A percentile compares a stretch with the other conserved stretches of the same genome.
phyloP scores from a whole-genome alignment of 1,284 basidiomycete genomes.

The Meira nashicola region DNA sequence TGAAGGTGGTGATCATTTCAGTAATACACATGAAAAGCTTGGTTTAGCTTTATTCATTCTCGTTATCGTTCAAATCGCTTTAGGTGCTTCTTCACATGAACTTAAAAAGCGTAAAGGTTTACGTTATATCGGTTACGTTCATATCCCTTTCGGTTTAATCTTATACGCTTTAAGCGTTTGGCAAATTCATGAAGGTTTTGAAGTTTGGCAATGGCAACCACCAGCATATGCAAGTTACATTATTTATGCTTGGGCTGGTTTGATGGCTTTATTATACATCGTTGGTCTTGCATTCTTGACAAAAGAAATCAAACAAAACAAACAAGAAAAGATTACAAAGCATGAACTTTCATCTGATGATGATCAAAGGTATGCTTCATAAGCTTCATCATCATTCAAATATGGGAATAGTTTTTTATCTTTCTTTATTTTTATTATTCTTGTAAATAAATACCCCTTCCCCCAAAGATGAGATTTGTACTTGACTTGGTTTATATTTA shows the following conservation, averaged over 20 bases:
- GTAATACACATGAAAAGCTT: slow-evolving; percentile 49
- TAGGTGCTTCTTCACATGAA: slow-evolving; percentile 64
- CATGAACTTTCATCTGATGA: too few relatives aligned
- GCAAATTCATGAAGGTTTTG: slow-evolving; percentile 25
- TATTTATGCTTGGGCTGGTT: slow-evolving; percentile 27
- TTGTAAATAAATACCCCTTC: too few relatives aligned
- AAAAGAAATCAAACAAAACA: slow-evolving; percentile 13
- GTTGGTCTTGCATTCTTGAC: slow-evolving; percentile 26
- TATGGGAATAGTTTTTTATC: too few relatives aligned
- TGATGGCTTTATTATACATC: slow-evolving; percentile 28
- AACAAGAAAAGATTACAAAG: too few relatives aligned
- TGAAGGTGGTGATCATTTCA: slow-evolving; percentile 6
- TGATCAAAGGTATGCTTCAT: too few relatives aligned
- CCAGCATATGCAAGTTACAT: slow-evolving; percentile 19
- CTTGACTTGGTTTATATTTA: too few relatives aligned
- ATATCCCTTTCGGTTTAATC: slow-evolving; percentile 28
- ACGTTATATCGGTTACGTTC: slow-evolving; percentile 18
- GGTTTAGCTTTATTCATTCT: slow-evolving; percentile 63
- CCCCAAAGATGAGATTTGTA: too few relatives aligned
- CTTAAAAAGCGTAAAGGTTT: slow-evolving; percentile 53
- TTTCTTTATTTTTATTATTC: too few relatives aligned
- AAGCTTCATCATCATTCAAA: too few relatives aligned
- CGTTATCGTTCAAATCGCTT: slow-evolving; percentile 60
- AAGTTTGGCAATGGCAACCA: slow-evolving; percentile 27
- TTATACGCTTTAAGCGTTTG: slow-evolving; percentile 23